These are phyloP conservation scores for Colletotrichum lini DNA, from an alignment of 2,329 filamentous ascomycete species.

Conservation along the genomic window DNA sequence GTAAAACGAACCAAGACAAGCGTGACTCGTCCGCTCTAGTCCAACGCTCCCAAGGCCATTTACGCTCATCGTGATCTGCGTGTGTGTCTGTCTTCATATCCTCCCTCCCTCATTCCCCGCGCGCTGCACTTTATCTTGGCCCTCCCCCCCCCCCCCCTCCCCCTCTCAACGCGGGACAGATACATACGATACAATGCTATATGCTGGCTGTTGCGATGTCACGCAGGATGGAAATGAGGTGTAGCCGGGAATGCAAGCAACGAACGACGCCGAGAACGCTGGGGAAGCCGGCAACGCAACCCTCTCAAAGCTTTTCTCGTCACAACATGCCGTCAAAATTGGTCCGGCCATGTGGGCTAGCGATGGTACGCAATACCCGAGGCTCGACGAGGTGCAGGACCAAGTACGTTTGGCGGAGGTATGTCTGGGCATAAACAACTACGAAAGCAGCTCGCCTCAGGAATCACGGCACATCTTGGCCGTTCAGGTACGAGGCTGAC, in stretches of 20 bases:
- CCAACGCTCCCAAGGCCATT: background rate
- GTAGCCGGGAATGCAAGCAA: background rate
- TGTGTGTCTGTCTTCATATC: too few species aligned
- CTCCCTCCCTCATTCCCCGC: conserved; percentile 18
- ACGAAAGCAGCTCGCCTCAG: background rate
- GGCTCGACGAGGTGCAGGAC: background rate
- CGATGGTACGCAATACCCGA: background rate
- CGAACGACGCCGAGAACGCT: background rate
- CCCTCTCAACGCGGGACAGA: background rate
- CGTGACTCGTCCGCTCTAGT: background rate
- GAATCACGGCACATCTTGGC: background rate
- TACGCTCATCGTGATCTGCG: background rate
- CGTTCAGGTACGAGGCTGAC: background rate
- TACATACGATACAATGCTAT: too few species aligned
- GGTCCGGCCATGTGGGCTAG: background rate
- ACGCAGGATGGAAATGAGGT: background rate
- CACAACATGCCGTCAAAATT: background rate
- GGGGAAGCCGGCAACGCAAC: background rate
- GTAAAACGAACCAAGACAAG: background rate
- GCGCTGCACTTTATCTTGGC: background rate
- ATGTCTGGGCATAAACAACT: background rate
- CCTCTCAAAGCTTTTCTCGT: background rate
- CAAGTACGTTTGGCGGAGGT: background rate
- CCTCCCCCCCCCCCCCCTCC: too few species aligned
- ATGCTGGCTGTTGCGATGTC: background rate